Conservation (phyloP, 345 rosid genomes). For the Iberis pinnata region DNA sequence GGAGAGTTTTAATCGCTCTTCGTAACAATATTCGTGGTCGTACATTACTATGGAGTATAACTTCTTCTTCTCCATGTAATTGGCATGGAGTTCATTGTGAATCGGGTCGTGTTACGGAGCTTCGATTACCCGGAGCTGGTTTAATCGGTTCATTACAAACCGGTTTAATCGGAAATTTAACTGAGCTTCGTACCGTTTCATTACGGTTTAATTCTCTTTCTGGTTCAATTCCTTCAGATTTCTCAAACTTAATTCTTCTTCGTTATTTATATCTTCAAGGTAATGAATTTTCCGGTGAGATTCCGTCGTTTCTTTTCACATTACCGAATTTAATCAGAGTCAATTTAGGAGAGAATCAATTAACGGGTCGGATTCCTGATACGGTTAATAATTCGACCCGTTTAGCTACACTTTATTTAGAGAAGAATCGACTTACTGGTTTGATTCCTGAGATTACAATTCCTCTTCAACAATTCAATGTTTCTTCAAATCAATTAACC, state of each 20-base stretch:
- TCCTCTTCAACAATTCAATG: conserved; percentile 53
- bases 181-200: conserved; percentile 61
- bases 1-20: conserved; percentile 49
- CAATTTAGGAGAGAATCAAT: conserved; percentile 48
- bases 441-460: conserved; percentile 53
- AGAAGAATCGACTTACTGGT: conserved; percentile 62
- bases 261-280: conserved; percentile 66
- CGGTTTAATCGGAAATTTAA: conserved; percentile 53
- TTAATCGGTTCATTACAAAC: conserved; percentile 52
- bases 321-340: conserved; percentile 49
- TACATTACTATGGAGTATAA: conserved; percentile 52
- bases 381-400: conserved; percentile 44
- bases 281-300: conserved; percentile 61
- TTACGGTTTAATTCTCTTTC: conserved; percentile 74
- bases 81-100: conserved; percentile 71
- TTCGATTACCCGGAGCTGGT: conserved; percentile 73
- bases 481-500: conserved; percentile 50
- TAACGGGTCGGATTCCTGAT: conserved; percentile 54
- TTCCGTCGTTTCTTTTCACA: conserved; percentile 57
- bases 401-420: conserved; percentile 45
- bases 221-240: conserved; percentile 62
- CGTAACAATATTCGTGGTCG: conserved; percentile 64
- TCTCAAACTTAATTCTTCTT: conserved; percentile 44
- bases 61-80: conserved; percentile 45
- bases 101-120: conserved; percentile 39